Conservation (phyloP, 208 protist genomes). For the Trypanosoma grayi region DNA sequence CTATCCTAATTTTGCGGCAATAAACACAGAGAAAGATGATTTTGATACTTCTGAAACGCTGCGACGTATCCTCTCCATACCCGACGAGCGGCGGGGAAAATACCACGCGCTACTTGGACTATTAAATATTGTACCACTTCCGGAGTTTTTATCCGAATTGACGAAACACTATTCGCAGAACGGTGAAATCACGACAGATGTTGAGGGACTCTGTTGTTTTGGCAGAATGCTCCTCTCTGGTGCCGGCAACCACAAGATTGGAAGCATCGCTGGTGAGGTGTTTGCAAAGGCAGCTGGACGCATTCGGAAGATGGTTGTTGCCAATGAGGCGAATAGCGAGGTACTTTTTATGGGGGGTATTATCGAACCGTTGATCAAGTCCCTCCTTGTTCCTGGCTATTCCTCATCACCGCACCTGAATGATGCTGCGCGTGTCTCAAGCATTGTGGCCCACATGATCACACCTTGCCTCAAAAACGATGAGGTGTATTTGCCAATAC, state of each 20-base stretch:
- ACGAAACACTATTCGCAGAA: conserved; percentile 14
- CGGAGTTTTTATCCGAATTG: conserved; percentile 45
- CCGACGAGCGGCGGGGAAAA: conserved; percentile 75
- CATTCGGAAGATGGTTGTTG: conserved; percentile 9
- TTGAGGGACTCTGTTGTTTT: conserved; percentile 38
- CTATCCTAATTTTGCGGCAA: not conserved
- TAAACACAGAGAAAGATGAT: not conserved
- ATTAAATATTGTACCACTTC: conserved; percentile 43
- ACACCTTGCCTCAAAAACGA: conserved; percentile 54
- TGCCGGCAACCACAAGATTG: conserved; percentile 82
- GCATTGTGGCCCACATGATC: conserved; percentile 78
- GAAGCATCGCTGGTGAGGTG: conserved; percentile 74
- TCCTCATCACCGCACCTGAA: conserved; percentile 44
- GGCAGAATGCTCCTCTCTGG: conserved; percentile 45
- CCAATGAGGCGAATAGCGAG: not conserved
- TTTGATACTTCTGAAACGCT: conserved; percentile 35
- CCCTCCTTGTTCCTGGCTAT: conserved; percentile 53
- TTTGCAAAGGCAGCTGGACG: conserved; percentile 47
- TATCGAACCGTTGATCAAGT: conserved; percentile 43
- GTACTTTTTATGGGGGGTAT: conserved; percentile 41
- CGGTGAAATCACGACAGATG: not conserved
- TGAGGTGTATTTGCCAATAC: conserved; percentile 8
- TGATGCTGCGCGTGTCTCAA: conserved; percentile 49
- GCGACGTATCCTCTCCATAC: conserved; percentile 45
- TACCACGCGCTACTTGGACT: conserved; percentile 84